Evolutionary conservation across 2,329 filamentous ascomycete genomes (phyloP).

Genomic region (Monilinia fructigena): DNA sequence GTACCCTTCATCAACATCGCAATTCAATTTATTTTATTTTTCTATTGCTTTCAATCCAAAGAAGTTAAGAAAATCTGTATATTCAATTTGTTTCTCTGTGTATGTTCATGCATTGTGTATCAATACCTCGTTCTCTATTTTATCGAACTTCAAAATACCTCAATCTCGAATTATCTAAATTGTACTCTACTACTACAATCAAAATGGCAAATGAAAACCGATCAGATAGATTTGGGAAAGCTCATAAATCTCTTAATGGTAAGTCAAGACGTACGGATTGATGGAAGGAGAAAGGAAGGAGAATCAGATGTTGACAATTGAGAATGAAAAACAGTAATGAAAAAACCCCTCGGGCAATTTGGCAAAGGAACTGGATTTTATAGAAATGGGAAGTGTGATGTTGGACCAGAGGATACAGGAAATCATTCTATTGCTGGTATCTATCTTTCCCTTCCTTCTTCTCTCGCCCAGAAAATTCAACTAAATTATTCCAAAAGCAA

Average conservation of each 20-base stretch:
- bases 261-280: constrained; percentile 18
- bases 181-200: constrained; percentile 2
- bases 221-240: constrained; percentile 17
- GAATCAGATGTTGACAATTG: neutral
- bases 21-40: neutral
- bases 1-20: neutral
- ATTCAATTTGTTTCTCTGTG: neutral
- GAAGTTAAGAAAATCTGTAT: neutral
- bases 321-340: constrained; percentile 48
- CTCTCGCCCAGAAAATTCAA: neutral
- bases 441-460: too few relatives aligned
- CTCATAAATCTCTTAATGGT: constrained; percentile 24
- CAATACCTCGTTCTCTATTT: neutral
- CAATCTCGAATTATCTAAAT: too few relatives aligned
- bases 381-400: constrained; percentile 59
- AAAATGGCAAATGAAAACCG: neutral
- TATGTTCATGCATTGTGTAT: constrained; percentile 6
- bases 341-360: constrained; percentile 57
- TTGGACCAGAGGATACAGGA: constrained; percentile 53
- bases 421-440: constrained; percentile 57
- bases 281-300: neutral
- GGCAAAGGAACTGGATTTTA: constrained; percentile 59
- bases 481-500: constrained; percentile 38
- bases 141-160: neutral
- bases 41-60: neutral